These are phyloP conservation scores for Cubamyces lactineus DNA, from an alignment of 768 basidiomycete genomes.

Conservation along the genomic window DNA sequence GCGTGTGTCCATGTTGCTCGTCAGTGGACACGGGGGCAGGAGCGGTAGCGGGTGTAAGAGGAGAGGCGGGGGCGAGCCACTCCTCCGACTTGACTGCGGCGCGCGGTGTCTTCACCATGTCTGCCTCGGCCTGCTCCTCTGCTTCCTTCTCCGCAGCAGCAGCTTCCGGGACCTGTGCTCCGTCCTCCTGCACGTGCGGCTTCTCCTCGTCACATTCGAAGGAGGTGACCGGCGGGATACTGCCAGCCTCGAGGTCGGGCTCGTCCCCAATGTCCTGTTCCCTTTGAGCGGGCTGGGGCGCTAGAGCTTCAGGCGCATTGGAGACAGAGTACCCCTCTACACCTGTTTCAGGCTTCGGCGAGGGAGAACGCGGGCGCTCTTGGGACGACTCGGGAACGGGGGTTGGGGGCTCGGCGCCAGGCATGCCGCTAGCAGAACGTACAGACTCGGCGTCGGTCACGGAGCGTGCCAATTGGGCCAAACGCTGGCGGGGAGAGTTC, in stretches of 20 bases:
- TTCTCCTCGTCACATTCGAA: not conserved
- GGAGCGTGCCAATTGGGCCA: constrained; percentile 1
- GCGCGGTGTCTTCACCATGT: constrained; percentile 11
- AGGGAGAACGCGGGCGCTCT: constrained; percentile 1
- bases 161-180: not conserved
- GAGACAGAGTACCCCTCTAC: constrained; percentile 5
- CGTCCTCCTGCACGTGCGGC: not conserved
- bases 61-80: not conserved
- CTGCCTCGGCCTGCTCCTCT: not conserved
- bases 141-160: not conserved
- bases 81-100: constrained; percentile 19
- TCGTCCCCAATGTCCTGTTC: constrained; percentile 1
- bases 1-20: not conserved
- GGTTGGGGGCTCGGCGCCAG: constrained; percentile 20
- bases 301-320: constrained; percentile 4
- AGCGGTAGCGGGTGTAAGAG: too few relatives aligned
- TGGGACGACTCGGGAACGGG: constrained; percentile 4
- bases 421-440: constrained; percentile 15
- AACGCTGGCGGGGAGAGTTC: constrained; percentile 17
- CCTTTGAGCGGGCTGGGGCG: not conserved
- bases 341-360: not conserved
- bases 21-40: not conserved
- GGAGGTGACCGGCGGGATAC: constrained; percentile 3
- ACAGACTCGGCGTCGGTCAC: constrained; percentile 17
- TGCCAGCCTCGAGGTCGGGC: constrained; percentile 12